Evolutionary conservation across 2,329 filamentous ascomycete species (phyloP).

Genomic region (Monosporascus sp.): DNA sequence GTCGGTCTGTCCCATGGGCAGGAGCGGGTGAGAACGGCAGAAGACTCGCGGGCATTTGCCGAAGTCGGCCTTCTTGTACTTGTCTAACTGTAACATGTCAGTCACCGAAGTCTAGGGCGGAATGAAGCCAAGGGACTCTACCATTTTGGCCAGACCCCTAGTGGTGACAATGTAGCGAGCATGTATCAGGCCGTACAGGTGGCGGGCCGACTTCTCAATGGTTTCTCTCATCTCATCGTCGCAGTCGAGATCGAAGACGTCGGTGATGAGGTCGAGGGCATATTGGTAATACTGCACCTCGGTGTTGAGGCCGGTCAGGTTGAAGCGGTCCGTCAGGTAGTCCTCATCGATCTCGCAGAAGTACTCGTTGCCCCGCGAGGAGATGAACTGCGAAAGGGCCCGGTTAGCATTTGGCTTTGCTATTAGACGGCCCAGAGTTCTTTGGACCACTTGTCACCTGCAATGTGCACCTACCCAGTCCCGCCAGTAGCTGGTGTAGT

Average conservation of each 20-base stretch:
- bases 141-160: conserved; percentile 91
- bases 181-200: conserved; percentile 93
- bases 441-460: too few relatives aligned
- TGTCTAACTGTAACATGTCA: conserved; percentile 66
- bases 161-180: conserved; percentile 97
- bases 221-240: conserved; percentile 98
- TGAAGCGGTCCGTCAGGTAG: conserved; percentile 96
- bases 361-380: conserved; percentile 95
- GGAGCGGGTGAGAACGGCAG: conserved; percentile 86
- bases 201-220: conserved; percentile 93
- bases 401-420: conserved; percentile 14
- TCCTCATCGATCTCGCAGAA: conserved; percentile 99
- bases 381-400: conserved; percentile 73
- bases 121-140: too few relatives aligned
- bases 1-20: conserved; percentile 93
- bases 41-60: conserved; percentile 96
- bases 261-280: conserved; percentile 92
- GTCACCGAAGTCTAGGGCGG: too few relatives aligned
- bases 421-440: background rate
- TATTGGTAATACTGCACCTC: conserved; percentile 99
- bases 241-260: conserved; percentile 97
- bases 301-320: conserved; percentile 91
- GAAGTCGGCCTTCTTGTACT: conserved; percentile 97
- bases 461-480: conserved; percentile 76
- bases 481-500: conserved; percentile 98